Evolutionary conservation across 75 land plant genomes (phyloP), one percentile per base, ranked within the genome.

Genomic region (Cunninghamia lanceolata): DNA sequence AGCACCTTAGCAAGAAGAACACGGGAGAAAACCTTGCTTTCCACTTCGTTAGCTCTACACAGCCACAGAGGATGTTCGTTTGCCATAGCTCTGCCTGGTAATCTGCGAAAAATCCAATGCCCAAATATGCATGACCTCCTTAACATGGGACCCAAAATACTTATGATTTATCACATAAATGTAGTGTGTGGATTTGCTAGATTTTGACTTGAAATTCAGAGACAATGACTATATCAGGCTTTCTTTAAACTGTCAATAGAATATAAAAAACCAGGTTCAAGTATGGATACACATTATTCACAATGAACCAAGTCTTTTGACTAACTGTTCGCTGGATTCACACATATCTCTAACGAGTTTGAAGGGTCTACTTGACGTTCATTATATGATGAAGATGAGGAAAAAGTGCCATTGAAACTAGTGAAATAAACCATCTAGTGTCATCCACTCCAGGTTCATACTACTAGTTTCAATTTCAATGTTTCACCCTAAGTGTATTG

Each of bases 1-100:
- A 39, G 39, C 88, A 96, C 98, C 97, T 96, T 96, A 40, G 98
- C 97, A 73, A 96, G 95, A 83, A 96, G 92, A 4, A 95, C 92
- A 85, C 98, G 87, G 11, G 93, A 92, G 85, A 96, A 96, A 39
- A 90, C 87, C 77, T 94, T 95, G 88, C 94, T 93, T 81, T 91
- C 94, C 16, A 92, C 92, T 84, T 95, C 95, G 82, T 94, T 90
- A 77, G 97, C 94, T 19, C 92, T 90, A 4, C 92, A 88, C 5
- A 94, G 90, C 98, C 98, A 96, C 38, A 91, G 88, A 85, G 94
- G 95, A 21, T 86, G 90, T 38, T 89, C 52, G 78, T 87, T 89
- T 76, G 93, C 84, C 32, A 88, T 86, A 73, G 98, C 94, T 52
- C 91, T 91, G 54, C 98, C 98, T 38, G 95, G 95, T 78, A 96